Conservation (phyloP, 2,329 filamentous ascomycete genomes). For the Rhynchosporium agropyri region DNA sequence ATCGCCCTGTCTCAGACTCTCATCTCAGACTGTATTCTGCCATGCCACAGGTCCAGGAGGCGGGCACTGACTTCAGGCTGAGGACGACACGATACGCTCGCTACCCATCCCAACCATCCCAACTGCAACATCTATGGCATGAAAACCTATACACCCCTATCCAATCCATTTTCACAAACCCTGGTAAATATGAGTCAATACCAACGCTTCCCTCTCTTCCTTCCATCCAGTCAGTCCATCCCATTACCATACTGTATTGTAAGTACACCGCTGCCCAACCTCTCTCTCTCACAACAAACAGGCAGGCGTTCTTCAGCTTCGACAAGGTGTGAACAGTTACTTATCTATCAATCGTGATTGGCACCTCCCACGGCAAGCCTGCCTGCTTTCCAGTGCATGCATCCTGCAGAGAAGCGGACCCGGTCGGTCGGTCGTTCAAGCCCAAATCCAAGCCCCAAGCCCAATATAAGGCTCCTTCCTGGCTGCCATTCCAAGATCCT, state of each 20-base stretch:
- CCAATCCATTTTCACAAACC: too few relatives aligned
- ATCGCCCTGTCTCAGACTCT: background rate
- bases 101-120: too few relatives aligned
- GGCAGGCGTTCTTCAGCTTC: too few relatives aligned
- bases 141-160: conserved; percentile 1
- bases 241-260: too few relatives aligned
- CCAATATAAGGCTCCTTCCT: conserved; percentile 4
- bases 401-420: conserved; percentile 9
- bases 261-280: too few relatives aligned
- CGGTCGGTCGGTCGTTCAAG: background rate
- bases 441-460: background rate
- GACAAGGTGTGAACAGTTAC: background rate
- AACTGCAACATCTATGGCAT: background rate
- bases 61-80: conserved; percentile 5
- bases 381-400: too few relatives aligned
- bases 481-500: background rate
- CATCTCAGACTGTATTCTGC: background rate
- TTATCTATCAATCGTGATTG: conserved; percentile 2
- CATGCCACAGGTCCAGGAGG: background rate
- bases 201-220: too few relatives aligned
- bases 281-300: too few relatives aligned
- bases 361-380: background rate
- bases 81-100: background rate
- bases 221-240: too few relatives aligned
- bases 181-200: too few relatives aligned